Evolutionary conservation across 2,329 filamentous ascomycete species (phyloP).

Genomic region (Ophidiomyces ophidiicola): DNA sequence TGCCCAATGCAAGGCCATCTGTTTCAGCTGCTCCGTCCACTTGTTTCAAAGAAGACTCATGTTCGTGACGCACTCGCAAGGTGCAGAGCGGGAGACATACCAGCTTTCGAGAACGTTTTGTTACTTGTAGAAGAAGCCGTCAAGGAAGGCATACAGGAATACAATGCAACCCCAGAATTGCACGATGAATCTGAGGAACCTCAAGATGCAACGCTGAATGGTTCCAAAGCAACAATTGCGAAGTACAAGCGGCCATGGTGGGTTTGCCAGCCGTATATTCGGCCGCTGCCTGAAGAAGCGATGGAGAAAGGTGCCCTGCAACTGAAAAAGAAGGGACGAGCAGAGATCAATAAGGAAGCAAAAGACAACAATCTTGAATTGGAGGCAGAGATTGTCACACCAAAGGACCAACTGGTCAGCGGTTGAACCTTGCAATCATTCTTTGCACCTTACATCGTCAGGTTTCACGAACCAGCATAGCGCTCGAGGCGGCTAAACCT

Average conservation of each 20-base stretch:
- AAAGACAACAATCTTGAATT: slow-evolving; percentile 1
- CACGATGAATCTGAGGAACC: slow-evolving; percentile 25
- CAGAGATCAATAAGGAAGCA: not conserved
- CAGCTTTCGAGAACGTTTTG: slow-evolving; percentile 64
- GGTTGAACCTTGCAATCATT: not conserved
- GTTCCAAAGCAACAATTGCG: slow-evolving; percentile 50
- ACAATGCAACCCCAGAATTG: slow-evolving; percentile 36
- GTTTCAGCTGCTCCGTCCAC: slow-evolving; percentile 76
- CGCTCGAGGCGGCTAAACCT: no score
- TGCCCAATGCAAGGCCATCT: slow-evolving; percentile 78
- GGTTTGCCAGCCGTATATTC: slow-evolving; percentile 76
- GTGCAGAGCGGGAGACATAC: slow-evolving; percentile 56
- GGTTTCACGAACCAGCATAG: no score
- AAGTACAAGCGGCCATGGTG: slow-evolving; percentile 75
- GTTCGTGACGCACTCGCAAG: slow-evolving; percentile 73
- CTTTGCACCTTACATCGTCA: not conserved
- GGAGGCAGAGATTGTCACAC: slow-evolving; percentile 2
- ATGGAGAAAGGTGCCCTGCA: slow-evolving; percentile 66
- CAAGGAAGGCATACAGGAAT: slow-evolving; percentile 59
- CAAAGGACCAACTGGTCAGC: slow-evolving; percentile 8
- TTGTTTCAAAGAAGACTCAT: slow-evolving; percentile 68
- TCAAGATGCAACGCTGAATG: slow-evolving; percentile 25
- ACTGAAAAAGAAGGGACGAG: slow-evolving; percentile 53
- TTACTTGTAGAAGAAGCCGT: slow-evolving; percentile 62
- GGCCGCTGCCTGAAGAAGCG: slow-evolving; percentile 79